phyloP scores from a whole-genome alignment of 352 stramenopile species.

The Pythium diclinum region DNA sequence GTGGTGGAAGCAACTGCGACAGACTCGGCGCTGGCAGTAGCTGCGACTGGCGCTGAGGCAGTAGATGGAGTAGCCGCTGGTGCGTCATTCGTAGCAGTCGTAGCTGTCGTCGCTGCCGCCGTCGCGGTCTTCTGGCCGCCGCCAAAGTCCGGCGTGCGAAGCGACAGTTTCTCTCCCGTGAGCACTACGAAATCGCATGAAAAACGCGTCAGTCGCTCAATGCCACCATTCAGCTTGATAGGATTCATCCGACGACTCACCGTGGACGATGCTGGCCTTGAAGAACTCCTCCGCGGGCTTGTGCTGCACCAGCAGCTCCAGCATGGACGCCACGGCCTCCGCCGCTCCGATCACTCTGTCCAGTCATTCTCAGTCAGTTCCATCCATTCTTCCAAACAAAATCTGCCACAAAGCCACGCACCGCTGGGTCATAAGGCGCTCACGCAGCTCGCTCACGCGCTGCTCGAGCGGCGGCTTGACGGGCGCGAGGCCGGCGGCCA shows the following conservation, averaged over 20 bases:
- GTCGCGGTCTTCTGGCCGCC: not conserved
- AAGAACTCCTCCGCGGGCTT: constrained; percentile 52
- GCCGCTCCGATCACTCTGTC: constrained; percentile 45
- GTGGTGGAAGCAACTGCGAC: not conserved
- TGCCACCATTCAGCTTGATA: not conserved
- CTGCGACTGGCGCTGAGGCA: not conserved
- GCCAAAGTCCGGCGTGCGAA: constrained; percentile 38
- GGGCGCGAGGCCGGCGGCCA: constrained; percentile 41
- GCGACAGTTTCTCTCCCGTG: constrained; percentile 35
- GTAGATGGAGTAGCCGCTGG: not conserved
- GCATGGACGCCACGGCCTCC: constrained; percentile 39
- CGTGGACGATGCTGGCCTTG: constrained; percentile 54
- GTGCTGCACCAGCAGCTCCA: constrained; percentile 47
- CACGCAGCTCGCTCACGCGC: constrained; percentile 44
- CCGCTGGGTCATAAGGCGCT: constrained; percentile 52
- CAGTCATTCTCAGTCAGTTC: not conserved
- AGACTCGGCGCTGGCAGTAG: not conserved
- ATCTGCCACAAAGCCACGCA: constrained; percentile 24
- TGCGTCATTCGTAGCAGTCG: not conserved
- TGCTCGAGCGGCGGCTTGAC: constrained; percentile 35
- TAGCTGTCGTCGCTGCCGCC: not conserved
- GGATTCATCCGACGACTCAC: constrained; percentile 23
- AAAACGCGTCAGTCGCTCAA: not conserved
- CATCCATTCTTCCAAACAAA: not conserved
- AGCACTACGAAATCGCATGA: constrained; percentile 30